Evolutionary conservation across 306 rosid species (phyloP).

Genomic region (Lathyrus sativus): DNA sequence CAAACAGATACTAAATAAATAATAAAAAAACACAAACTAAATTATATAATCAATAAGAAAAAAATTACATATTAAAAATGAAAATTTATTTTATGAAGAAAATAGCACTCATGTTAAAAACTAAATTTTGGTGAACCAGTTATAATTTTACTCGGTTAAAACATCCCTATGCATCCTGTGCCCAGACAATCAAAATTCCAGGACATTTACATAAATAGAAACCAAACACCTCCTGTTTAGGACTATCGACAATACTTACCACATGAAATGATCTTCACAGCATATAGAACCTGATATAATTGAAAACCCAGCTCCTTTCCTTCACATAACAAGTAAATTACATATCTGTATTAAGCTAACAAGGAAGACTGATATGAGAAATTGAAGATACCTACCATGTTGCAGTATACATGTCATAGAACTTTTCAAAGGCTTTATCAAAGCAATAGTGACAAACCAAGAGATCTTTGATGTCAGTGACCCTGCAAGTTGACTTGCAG

Average conservation of each 20-base stretch:
- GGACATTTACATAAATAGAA: neutral
- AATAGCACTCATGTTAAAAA: slow-evolving; percentile 3
- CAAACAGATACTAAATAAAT: neutral
- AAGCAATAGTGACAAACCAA: slow-evolving; percentile 81
- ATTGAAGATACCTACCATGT: slow-evolving; percentile 59
- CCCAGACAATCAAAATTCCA: slow-evolving; percentile 4
- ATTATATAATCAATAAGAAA: too few species aligned
- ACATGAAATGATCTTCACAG: slow-evolving; percentile 86
- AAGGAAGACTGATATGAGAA: slow-evolving; percentile 12
- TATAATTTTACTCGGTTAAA: neutral
- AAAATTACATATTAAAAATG: too few species aligned
- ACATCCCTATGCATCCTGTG: slow-evolving; percentile 15
- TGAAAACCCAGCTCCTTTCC: slow-evolving; percentile 76
- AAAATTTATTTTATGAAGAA: slow-evolving; percentile 11
- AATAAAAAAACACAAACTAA: neutral
- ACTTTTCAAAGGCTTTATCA: slow-evolving; percentile 80
- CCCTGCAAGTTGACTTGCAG: slow-evolving; percentile 85
- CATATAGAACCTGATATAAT: slow-evolving; percentile 76
- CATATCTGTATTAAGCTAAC: slow-evolving; percentile 11
- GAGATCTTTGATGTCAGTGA: slow-evolving; percentile 76
- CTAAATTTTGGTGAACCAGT: neutral
- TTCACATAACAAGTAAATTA: slow-evolving; percentile 42
- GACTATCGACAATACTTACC: slow-evolving; percentile 43
- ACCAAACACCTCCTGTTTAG: slow-evolving; percentile 15
- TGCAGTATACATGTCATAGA: slow-evolving; percentile 87